Conservation (phyloP, 2,329 filamentous ascomycete species). For the Neocatenulostroma microsporum region DNA sequence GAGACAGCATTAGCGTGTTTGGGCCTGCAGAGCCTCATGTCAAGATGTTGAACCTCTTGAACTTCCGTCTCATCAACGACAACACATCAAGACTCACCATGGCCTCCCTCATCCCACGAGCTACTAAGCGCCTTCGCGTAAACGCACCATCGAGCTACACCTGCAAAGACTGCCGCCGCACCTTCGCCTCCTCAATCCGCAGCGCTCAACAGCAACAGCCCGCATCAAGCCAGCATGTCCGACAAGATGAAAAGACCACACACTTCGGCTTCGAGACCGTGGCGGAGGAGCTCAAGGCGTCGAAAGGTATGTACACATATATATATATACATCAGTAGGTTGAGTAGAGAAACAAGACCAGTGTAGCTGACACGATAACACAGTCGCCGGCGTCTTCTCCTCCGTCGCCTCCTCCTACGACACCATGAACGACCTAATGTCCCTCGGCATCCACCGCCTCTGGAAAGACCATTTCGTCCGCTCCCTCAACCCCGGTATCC, state of each 20-base stretch:
- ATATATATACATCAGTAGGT: no score
- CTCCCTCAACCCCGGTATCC: conserved; percentile 72
- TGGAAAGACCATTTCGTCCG: conserved; percentile 98
- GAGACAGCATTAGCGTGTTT: no score
- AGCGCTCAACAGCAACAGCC: conserved; percentile 9
- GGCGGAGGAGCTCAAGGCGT: conserved; percentile 69
- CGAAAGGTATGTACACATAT: conserved; percentile 51
- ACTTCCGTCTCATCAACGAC: neutral
- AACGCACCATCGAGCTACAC: conserved; percentile 10
- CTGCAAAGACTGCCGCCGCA: conserved; percentile 19
- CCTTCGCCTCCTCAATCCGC: conserved; percentile 13
- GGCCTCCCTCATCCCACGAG: conserved; percentile 9
- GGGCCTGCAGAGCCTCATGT: no score
- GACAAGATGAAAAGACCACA: conserved; percentile 52
- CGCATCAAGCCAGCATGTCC: conserved; percentile 6
- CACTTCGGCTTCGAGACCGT: conserved; percentile 90
- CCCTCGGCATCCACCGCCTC: conserved; percentile 86
- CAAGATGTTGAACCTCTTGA: neutral
- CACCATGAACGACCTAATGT: conserved; percentile 99
- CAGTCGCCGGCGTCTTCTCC: conserved; percentile 83
- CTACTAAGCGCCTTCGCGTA: conserved; percentile 25
- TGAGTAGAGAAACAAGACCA: no score
- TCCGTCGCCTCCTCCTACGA: conserved; percentile 93
- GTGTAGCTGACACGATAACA: conserved; percentile 18
- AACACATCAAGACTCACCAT: conserved; percentile 3